Base-by-base conservation (phyloP, 2,329 filamentous ascomycete genomes). In the Cryphonectria naterciae region DNA sequence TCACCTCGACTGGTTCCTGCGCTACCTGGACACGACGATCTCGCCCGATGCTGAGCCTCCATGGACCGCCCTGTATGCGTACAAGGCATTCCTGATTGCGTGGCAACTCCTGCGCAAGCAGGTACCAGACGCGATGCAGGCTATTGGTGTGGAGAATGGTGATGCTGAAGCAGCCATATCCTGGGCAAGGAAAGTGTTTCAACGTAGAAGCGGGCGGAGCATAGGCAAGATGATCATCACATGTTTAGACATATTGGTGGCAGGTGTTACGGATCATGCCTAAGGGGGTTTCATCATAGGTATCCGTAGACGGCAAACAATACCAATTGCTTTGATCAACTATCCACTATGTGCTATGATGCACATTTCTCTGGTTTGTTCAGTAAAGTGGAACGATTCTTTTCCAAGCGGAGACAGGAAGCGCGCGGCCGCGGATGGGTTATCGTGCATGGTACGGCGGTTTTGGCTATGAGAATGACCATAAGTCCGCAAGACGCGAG, bases 71-170 rank as follows among this genome's bases (percentile, higher is more conserved):
- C 56, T 83, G 4, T 83, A 82, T 68, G 80, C 80, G 7, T 83
- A 81, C 72, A 81, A 81, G 69, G 80, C 80, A 0, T 82, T 83
- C 70, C 72, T 82, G 65, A 81, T 82, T 68, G 81, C 81, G 0
- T 82, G 79, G 79, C 79, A 82, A 69, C 76, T 82, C 10, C 71
- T 82, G 1, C 69, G 75, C 35, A 78, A 74, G 0, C 75, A 78
- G 0, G 68, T 79, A 1, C 35, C 76, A 10, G 80, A 77, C 10
- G 78, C 79, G 8, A 81, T 82, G 79, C 73, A 73, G n/a, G 73
- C 73, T 3, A 78, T 80, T 5, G 75, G 76, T 0, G 70, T 82
- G 1, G 32, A 64, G 8, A 78, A 82, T 74, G 79, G 79, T 8
- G 80, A 82, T 71, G 22, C 69, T 4, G 58, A 73, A 2, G 75